Conservation (phyloP, 1,284 basidiomycete species). For the Puccinia sorghi region DNA sequence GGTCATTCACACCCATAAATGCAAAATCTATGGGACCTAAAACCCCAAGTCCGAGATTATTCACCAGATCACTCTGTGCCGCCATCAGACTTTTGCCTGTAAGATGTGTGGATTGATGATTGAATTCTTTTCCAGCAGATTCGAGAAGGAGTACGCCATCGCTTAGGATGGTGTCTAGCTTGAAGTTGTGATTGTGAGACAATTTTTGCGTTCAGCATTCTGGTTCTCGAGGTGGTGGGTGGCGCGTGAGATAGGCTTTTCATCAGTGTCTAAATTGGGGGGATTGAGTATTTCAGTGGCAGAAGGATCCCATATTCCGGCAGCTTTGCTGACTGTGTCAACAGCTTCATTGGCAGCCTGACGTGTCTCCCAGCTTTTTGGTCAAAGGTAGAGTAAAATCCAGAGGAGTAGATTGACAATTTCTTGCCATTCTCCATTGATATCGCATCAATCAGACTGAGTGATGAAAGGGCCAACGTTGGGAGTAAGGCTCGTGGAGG, state of each 20-base stretch:
- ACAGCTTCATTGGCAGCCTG: constrained; percentile 79
- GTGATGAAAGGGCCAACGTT: constrained; percentile 48
- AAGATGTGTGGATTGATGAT: constrained; percentile 54
- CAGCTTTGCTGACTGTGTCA: constrained; percentile 78
- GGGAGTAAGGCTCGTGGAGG: constrained; percentile 51
- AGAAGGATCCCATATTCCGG: constrained; percentile 76
- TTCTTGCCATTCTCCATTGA: constrained; percentile 75
- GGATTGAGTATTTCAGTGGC: constrained; percentile 50
- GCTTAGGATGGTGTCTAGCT: constrained; percentile 56
- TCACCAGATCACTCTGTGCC: constrained; percentile 59
- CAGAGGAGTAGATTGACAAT: constrained; percentile 67
- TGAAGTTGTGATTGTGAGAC: constrained; percentile 56
- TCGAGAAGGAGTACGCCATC: constrained; percentile 59
- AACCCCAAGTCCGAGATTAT: constrained; percentile 56
- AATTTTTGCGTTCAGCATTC: background rate
- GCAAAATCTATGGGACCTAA: constrained; percentile 57
- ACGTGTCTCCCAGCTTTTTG: constrained; percentile 81
- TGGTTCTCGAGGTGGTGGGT: constrained; percentile 55
- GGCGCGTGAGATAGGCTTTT: constrained; percentile 53
- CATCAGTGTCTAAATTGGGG: background rate
- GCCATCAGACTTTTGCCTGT: constrained; percentile 58
- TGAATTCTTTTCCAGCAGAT: constrained; percentile 60
- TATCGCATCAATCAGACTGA: constrained; percentile 55
- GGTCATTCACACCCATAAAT: constrained; percentile 59
- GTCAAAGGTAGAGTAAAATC: constrained; percentile 82